These are phyloP conservation scores for Pestalotiopsis sp. DNA, from an alignment of 2,329 filamentous ascomycete species.

Conservation along the genomic window DNA sequence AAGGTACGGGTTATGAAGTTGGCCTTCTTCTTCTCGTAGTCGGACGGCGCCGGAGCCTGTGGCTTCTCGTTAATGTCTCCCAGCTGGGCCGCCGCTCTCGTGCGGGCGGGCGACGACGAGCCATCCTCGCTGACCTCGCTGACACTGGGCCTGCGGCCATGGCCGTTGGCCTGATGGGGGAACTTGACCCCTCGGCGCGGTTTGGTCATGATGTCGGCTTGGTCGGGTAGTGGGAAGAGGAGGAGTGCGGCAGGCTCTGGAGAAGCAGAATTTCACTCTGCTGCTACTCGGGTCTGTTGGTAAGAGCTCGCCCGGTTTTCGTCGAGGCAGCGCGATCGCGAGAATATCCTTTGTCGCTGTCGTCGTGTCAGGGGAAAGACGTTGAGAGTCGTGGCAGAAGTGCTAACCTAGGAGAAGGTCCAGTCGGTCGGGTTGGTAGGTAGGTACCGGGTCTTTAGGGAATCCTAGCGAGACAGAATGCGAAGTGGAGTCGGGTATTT, in stretches of 20 bases:
- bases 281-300: background rate
- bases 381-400: background rate
- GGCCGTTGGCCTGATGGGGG: slow-evolving; percentile 51
- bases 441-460: background rate
- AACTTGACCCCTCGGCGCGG: slow-evolving; percentile 58
- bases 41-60: slow-evolving; percentile 45
- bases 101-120: slow-evolving; percentile 39
- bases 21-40: slow-evolving; percentile 98
- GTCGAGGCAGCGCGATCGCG: background rate
- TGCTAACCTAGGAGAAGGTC: background rate
- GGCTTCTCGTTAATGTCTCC: slow-evolving; percentile 42
- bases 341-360: background rate
- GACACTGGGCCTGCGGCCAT: slow-evolving; percentile 66
- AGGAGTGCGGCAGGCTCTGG: background rate
- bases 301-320: background rate
- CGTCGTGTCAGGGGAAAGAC: background rate
- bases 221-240: background rate
- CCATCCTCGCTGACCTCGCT: slow-evolving; percentile 69
- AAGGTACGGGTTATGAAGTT: slow-evolving; percentile 96
- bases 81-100: slow-evolving; percentile 33
- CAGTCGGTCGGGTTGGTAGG: background rate
- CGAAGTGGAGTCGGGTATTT: background rate
- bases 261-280: background rate
- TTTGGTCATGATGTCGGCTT: slow-evolving; percentile 31
- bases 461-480: background rate